Base-by-base conservation (phyloP, 1,139 yeast genomes). In the Hansenula lynferdii region DNA sequence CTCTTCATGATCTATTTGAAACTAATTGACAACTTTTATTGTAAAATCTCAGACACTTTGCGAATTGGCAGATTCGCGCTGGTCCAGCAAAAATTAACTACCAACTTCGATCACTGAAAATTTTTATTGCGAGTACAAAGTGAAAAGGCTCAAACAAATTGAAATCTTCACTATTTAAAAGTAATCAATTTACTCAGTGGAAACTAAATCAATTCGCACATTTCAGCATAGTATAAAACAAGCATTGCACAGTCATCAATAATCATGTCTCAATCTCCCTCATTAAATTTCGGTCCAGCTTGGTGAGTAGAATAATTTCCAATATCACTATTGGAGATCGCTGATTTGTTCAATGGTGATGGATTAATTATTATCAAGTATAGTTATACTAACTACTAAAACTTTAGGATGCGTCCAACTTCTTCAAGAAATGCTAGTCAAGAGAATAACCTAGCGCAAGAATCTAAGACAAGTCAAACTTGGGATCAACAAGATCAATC, bases 201-300 rank as follows among this genome's bases (percentile, higher is more conserved):
- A n/a, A n/a, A n/a, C n/a, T n/a, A n/a, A n/a, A n/a, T n/a, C n/a
- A n/a, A 28, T 4, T 14, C 31, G 22, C 31, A 15, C 26, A 21
- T 21, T 14, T 26, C 17, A 31, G 21, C 26, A 15, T 23, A n/a
- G 10, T 20, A 19, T 7, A 12, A 8, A 11, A 8, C 11, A 22
- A 17, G 12, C 14, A 28, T n/a, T 20, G 23, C 15, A 28, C 23
- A 15, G 11, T 12, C 28, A 17, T 16, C 17, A 17, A 24, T 8
- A 17, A 23, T 19, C 30, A 47, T 47, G 50, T 44, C 60, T 19
- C 54, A 54, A 41, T 45, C 57, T 31, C 45, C 58, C 19, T 47
- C 67, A 35, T 45, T 62, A 40, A 57, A 70, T 14, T 62, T 64
- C 42, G 70, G 69, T 38, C 67, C 69, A 25, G 60, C 65, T 38